Base-by-base conservation (phyloP, 768 basidiomycete genomes). In the Gloeophyllum trabeum region DNA sequence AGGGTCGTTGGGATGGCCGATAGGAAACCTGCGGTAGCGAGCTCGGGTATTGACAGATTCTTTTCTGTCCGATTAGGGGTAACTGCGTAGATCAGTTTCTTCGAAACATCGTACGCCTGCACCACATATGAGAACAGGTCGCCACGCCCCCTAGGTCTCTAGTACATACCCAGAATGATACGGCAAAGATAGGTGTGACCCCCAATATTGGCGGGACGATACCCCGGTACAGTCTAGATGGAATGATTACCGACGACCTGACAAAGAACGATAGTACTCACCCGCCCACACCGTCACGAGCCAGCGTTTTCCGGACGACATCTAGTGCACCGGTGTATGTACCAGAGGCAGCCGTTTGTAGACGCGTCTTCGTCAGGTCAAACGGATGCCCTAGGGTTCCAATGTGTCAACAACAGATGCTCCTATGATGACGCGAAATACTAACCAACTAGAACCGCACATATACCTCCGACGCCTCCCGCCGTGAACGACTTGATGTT, bases 181-280 rank as follows among this genome's bases (percentile, higher is more conserved):
- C 67, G 3, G 96, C 96, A 54, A 99, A 99, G 55, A 97, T 98
- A 24, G 96, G 96, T 4, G 96, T 98, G 22, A 99, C 90, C 22
- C 94, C 91, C 23, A 96, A 66, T 44, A 97, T 62, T 35, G 93
- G 93, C 24, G 93, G 92, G 3, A 93, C 84, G 64, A 97, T 90
- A 25, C 90, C 91, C 47, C 90, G 85, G 55, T 92, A 94, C 57
- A 94, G 56, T 22, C 89, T 92, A 47, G 3, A 40, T 28, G 44
- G 16, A n/a, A 24, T 39, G 34, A 23, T 34, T 35, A 41, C 35
- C 24, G 3, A 20, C 24, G 18, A 16, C 5, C 18, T 10, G 35
- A n/a, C 23, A 19, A 23, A 24, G 19, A 25, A 32, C 14, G 20
- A 10, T 37, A 21, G 20, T 44, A 51, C 70, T 43, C 52, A 94